Evolutionary conservation across 805 yeast genomes (phyloP).

Genomic region (Yamadazyma akitaensis): DNA sequence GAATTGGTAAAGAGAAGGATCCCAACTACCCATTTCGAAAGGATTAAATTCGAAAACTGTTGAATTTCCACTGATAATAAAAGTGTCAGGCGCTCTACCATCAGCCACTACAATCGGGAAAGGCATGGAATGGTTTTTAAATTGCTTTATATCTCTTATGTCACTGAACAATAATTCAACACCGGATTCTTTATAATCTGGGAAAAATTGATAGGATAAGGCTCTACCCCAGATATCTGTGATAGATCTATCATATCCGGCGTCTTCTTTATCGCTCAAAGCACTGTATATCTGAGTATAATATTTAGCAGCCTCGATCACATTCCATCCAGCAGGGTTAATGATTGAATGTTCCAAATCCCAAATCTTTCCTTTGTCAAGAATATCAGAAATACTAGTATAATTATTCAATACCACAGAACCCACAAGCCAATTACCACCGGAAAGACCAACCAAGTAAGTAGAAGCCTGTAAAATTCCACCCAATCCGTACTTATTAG

Average conservation of each 20-base stretch:
- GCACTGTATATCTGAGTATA: conserved; percentile 29
- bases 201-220: conserved; percentile 37
- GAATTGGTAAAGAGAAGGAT: conserved; percentile 65
- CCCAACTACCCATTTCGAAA: conserved; percentile 78
- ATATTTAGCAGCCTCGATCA: conserved; percentile 60
- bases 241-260: conserved; percentile 35
- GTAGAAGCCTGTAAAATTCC: conserved; percentile 72
- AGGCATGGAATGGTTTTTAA: conserved; percentile 33
- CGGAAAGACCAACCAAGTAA: conserved; percentile 73
- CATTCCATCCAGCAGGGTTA: conserved; percentile 58
- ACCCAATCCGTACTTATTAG: conserved; percentile 59
- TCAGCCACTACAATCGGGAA: conserved; percentile 38
- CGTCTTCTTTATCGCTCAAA: conserved; percentile 29
- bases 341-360: conserved; percentile 62
- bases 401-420: conserved; percentile 61
- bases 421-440: conserved; percentile 62
- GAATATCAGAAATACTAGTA: conserved; percentile 43
- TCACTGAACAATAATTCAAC: conserved; percentile 29
- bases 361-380: conserved; percentile 30
- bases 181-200: conserved; percentile 24
- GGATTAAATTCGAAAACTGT: conserved; percentile 39
- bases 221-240: conserved; percentile 46
- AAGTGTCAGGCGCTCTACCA: conserved; percentile 35
- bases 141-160: conserved; percentile 23
- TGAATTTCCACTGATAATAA: conserved; percentile 30